Evolutionary conservation across 306 rosid species (phyloP).

Genomic region (Cyclanthera cordifolia): DNA sequence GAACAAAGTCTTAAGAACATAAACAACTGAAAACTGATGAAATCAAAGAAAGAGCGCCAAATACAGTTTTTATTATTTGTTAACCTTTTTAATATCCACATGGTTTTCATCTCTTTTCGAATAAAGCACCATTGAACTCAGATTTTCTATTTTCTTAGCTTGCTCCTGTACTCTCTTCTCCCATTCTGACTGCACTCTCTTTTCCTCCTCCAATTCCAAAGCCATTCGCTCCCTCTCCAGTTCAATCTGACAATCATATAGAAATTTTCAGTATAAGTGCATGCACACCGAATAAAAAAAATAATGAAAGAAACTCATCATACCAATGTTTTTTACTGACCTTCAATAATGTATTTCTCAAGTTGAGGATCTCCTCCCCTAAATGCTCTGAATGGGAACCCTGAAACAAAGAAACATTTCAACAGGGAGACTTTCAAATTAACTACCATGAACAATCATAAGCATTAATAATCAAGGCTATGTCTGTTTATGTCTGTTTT

Average conservation of each 20-base stretch:
- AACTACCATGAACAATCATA: not conserved
- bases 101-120: conserved; percentile 73
- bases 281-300: conserved; percentile 7
- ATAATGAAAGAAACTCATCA: conserved; percentile 5
- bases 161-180: conserved; percentile 76
- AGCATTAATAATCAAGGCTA: not conserved
- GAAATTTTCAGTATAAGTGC: conserved; percentile 16
- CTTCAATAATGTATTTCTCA: conserved; percentile 81
- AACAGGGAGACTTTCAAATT: conserved; percentile 13
- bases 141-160: conserved; percentile 78
- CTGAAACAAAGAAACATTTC: conserved; percentile 23
- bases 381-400: conserved; percentile 91
- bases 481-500: too few species aligned
- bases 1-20: too few species aligned
- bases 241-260: conserved; percentile 48
- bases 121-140: conserved; percentile 84
- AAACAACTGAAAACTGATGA: too few species aligned
- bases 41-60: too few species aligned
- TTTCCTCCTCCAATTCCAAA: conserved; percentile 89
- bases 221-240: conserved; percentile 93
- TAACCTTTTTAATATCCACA: conserved; percentile 59
- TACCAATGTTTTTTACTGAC: conserved; percentile 24
- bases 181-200: conserved; percentile 82
- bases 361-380: conserved; percentile 66
- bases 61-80: not conserved